Evolutionary conservation across 345 rosid species (phyloP).

Genomic region (Raphanus sativus): DNA sequence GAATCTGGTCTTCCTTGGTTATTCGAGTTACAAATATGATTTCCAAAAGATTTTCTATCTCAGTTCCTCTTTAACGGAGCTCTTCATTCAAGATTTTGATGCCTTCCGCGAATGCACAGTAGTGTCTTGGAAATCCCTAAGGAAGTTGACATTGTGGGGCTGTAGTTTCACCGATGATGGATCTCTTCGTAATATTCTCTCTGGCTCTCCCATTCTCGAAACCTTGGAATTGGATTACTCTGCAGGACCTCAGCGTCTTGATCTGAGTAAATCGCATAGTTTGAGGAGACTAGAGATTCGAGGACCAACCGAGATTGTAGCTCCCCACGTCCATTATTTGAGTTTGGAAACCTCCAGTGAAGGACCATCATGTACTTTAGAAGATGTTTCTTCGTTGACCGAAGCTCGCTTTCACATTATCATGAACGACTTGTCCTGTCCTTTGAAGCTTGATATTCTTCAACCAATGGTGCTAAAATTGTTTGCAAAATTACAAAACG

Average conservation of each 20-base stretch:
- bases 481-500: conserved; percentile 7
- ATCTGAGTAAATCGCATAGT: background rate
- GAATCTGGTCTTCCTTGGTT: background rate
- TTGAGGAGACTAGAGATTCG: background rate
- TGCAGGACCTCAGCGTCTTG: background rate
- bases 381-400: too few species aligned
- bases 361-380: too few species aligned
- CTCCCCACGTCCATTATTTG: conserved; percentile 5
- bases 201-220: conserved; percentile 3
- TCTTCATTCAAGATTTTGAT: background rate
- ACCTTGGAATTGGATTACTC: background rate
- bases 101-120: background rate
- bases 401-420: too few species aligned
- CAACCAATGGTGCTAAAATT: background rate
- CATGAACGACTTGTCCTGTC: too few species aligned
- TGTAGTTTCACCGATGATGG: background rate
- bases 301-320: conserved; percentile 1
- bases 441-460: background rate
- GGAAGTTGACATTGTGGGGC: background rate
- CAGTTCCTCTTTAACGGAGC: background rate
- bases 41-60: background rate
- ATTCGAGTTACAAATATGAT: background rate
- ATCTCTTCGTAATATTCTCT: background rate
- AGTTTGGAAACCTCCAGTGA: too few species aligned
- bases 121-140: conserved; percentile 10